Evolutionary conservation across 2,329 filamentous ascomycete genomes (phyloP), one percentile per base, ranked within the genome.

Genomic region (Zymoseptoria pseudotritici): DNA sequence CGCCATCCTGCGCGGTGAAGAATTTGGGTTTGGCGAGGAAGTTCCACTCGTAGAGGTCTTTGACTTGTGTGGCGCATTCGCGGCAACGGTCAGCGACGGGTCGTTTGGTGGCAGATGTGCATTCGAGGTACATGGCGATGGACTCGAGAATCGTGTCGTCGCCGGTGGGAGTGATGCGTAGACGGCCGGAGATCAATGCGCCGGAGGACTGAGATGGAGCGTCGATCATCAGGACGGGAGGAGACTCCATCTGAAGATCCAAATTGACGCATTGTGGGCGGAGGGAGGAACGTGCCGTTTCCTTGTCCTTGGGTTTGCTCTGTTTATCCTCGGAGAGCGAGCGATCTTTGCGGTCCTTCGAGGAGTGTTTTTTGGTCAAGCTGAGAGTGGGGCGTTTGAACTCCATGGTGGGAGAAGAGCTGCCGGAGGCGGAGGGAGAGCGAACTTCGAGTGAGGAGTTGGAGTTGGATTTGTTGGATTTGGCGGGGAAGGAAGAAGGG

Each of bases 151-250:
- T 78, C 54, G 90, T 82, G 59, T 88, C 78, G 10, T 75, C 70
- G 57, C 91, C 87, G 63, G 83, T 82, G 68, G 96, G 83, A 49
- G 85, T 80, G 58, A 97, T 76, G 67, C 87, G 85, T 67, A 97
- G 79, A 72, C 91, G 89, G 29, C 91, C 91, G 0, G 91, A 95
- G 55, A 97, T 83, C 61, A 97, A 79, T 6, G 91, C 91, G 59
- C 93, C 93, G 2, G 87, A 88, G 67, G 91, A 96, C 66, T 83
- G 82, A 63, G 86, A 82, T 0, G 89, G 81, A 22, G 82, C 79
- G 63, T 91, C 91, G 70, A 94, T 90, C 76, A 96, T 87, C 53
- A 97, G 84, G 19, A 93, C 81, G 2, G 92, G 92, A 1, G 91
- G 91, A 11, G 90, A 95, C 78, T 97, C 92, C 64, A 97, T 88